Evolutionary conservation across 202 grass and related monocot genomes (phyloP).

Genomic region (Panicum hallii): DNA sequence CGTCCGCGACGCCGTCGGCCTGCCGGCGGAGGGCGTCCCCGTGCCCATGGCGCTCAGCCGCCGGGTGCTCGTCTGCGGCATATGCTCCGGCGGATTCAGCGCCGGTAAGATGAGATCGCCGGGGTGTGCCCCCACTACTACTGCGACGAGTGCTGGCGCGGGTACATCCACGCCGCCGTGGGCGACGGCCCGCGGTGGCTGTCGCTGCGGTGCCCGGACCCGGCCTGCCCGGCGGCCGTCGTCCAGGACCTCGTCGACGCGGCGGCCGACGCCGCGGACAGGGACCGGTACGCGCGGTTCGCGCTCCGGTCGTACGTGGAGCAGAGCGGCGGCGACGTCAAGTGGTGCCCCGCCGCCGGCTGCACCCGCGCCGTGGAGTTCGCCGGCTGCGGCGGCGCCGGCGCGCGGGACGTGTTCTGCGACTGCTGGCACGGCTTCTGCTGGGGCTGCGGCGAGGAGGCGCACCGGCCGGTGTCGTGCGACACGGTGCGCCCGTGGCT

Average conservation of each 20-base stretch:
- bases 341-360: constrained; percentile 42
- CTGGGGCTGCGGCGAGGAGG: constrained; percentile 45
- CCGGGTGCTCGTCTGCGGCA: background rate
- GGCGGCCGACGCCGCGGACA: background rate
- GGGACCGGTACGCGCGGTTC: constrained; percentile 15
- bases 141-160: constrained; percentile 3
- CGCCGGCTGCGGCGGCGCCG: background rate
- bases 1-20: constrained; percentile 2
- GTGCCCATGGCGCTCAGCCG: background rate
- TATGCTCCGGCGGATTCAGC: background rate
- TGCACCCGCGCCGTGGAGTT: constrained; percentile 30
- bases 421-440: constrained; percentile 37
- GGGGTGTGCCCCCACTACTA: background rate
- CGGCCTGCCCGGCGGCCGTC: constrained; percentile 8
- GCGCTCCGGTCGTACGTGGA: constrained; percentile 42
- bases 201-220: constrained; percentile 34
- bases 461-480: constrained; percentile 45
- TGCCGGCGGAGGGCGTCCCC: background rate
- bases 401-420: constrained; percentile 21
- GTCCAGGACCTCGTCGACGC: constrained; percentile 7
- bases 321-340: background rate
- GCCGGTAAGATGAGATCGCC: background rate
- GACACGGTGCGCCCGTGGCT: constrained; percentile 38
- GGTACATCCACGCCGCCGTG: constrained; percentile 29
- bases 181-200: constrained; percentile 37